A percentile compares a stretch with the other conserved stretches of the same genome.
Evolutionary conservation across 1,284 basidiomycete species (phyloP).

Genomic region (Ustilago trichophora): DNA sequence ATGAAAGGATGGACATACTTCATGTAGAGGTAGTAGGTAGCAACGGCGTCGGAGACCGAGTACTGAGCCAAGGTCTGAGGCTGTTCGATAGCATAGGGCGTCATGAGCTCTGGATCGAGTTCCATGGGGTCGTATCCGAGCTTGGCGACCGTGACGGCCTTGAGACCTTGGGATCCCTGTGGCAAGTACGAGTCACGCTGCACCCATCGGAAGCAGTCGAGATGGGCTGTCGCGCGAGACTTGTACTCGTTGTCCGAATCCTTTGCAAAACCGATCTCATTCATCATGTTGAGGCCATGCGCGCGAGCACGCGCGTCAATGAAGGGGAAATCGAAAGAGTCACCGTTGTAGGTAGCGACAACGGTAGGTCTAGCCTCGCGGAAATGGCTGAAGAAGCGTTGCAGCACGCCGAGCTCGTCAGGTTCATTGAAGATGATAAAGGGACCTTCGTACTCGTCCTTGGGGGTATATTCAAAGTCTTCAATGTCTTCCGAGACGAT

Average conservation of each 20-base stretch:
- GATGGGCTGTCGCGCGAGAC: constrained; percentile 89
- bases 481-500: constrained; percentile 98
- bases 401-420: constrained; percentile 78
- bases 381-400: constrained; percentile 91
- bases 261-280: constrained; percentile 90
- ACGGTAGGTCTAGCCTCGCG: constrained; percentile 95
- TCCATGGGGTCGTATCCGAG: constrained; percentile 97
- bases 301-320: constrained; percentile 83
- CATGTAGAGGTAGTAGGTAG: constrained; percentile 99
- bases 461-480: constrained; percentile 98
- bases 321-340: constrained; percentile 99
- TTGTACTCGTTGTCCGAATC: constrained; percentile 97
- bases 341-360: constrained; percentile 98
- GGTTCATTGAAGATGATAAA: constrained; percentile 96
- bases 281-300: constrained; percentile 95
- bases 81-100: constrained; percentile 97
- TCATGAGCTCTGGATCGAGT: constrained; percentile 98
- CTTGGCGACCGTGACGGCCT: constrained; percentile 96
- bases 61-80: constrained; percentile 95
- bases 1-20: constrained; percentile 99
- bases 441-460: constrained; percentile 95
- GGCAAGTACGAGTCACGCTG: constrained; percentile 99
- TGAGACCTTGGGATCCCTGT: constrained; percentile 97
- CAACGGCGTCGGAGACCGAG: constrained; percentile 99
- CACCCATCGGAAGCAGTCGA: constrained; percentile 99